Conservation (phyloP, 345 rosid species). For the Lumnitzera racemosa region DNA sequence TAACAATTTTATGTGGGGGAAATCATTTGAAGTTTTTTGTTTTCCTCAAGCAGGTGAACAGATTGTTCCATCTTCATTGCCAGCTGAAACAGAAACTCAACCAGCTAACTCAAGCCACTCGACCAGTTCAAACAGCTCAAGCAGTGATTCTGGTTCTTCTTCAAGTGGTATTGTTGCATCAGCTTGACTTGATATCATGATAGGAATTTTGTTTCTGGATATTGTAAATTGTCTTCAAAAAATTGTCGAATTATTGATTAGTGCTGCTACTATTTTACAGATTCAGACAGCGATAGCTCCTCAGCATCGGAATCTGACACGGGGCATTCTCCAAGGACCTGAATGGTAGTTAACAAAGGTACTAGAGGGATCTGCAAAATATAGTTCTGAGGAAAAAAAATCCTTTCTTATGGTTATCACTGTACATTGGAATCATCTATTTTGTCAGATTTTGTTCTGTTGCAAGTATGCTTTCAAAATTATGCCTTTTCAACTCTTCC, state of each 20-base stretch:
- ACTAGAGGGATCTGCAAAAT: neutral
- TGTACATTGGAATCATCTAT: no score
- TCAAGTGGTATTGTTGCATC: slow-evolving; percentile 63
- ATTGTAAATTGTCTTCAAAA: neutral
- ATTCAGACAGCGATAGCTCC: slow-evolving; percentile 87
- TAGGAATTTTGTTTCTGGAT: neutral
- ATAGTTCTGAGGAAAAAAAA: no score
- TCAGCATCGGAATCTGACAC: slow-evolving; percentile 85
- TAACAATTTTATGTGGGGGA: neutral
- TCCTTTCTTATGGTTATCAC: no score
- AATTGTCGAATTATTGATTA: neutral
- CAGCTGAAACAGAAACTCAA: slow-evolving; percentile 49
- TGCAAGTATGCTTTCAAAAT: no score
- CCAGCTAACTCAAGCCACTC: slow-evolving; percentile 64
- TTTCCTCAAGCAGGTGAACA: slow-evolving; percentile 38
- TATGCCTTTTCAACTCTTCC: no score
- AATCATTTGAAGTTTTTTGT: slow-evolving; percentile 7
- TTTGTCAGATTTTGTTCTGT: no score
- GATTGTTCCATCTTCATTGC: slow-evolving; percentile 39
- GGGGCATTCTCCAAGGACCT: slow-evolving; percentile 32
- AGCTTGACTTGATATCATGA: neutral
- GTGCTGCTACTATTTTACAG: slow-evolving; percentile 27
- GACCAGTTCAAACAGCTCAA: slow-evolving; percentile 94
- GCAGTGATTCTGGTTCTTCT: slow-evolving; percentile 95
- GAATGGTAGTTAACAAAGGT: slow-evolving; percentile 22